Base-by-base conservation (phyloP, 495 filamentous ascomycete genomes). In the Aspergillus sparsus region DNA sequence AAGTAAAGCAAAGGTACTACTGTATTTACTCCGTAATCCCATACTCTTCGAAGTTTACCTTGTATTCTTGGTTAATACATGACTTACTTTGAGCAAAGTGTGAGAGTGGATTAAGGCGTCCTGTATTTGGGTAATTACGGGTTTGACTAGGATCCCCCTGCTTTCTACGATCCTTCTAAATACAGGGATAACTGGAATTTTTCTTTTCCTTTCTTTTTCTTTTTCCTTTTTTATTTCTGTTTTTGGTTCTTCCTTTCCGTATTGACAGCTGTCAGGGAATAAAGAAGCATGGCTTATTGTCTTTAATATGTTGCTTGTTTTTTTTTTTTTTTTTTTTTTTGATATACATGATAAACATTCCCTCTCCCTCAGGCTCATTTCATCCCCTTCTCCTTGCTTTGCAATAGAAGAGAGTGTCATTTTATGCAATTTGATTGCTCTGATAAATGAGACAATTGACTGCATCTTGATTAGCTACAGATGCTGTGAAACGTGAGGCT, bases 401-500 rank as follows among this genome's bases (percentile, higher is more conserved):
- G 21, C 21, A 27, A 27, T 27, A 27, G 21, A 27, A 27, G 21
- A 27, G 21, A 3, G 16, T 44, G 44, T 31, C 6, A 47, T 46
- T 16, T 9, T 2, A 47, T 21, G 44, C 16, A 27, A 8, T 21
- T 34, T 51, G 8, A 13, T 34, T 34, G 12, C 21, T 34, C 21
- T 51, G 34, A 47, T 33, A 33, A 49, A 51, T 51, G 12, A 51
- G 27, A 34, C 21, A 34, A 51, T 34, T 9, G 32, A 18, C 32
- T 6, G 27, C 34, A 12, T 31, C 34, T 32, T 5, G 11, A 27
- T 27, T 1, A 51, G 21, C 7, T 15, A 16, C 52, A 32, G 10
- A 56, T 56, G 53, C 13, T 35, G 53, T 56, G 53, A 35, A 56
- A 56, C 53, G 46, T 56, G 27, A 45, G 27, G 36, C 39, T 47